Conservation (phyloP, 441 rosid genomes). For the Eruca vesicaria region DNA sequence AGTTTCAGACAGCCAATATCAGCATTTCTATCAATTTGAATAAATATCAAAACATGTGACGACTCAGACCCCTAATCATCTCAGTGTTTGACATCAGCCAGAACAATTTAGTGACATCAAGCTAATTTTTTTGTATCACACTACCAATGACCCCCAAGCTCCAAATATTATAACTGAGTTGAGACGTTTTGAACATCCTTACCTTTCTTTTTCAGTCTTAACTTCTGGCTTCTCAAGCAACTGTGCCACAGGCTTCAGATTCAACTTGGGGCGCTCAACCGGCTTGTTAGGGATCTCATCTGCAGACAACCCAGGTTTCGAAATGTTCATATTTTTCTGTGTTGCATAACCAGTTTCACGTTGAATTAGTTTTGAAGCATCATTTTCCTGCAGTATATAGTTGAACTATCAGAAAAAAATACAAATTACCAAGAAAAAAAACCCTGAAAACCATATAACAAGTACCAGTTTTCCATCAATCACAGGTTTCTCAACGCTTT, state of each 20-base stretch:
- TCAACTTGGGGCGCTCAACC: constrained; percentile 59
- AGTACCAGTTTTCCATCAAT: constrained; percentile 50
- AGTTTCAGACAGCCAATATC: not conserved
- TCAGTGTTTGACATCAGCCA: not conserved
- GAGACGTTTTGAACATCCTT: constrained; percentile 12
- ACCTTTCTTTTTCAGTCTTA: constrained; percentile 63
- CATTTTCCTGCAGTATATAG: constrained; percentile 26
- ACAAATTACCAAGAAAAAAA: constrained; percentile 10
- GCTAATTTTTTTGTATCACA: not conserved
- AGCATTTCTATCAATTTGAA: constrained; percentile 10
- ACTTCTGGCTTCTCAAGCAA: constrained; percentile 50
- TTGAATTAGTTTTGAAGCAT: constrained; percentile 29
- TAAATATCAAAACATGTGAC: not conserved
- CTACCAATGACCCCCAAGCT: constrained; percentile 2
- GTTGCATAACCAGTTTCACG: constrained; percentile 35
- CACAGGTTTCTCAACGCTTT: constrained; percentile 43
- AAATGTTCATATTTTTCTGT: constrained; percentile 36
- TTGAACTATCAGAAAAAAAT: constrained; percentile 14
- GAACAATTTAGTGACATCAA: not conserved
- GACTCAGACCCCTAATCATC: constrained; percentile 17
- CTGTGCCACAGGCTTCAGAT: constrained; percentile 64
- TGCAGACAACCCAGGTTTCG: constrained; percentile 43
- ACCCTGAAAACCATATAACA: not conserved
- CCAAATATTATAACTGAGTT: constrained; percentile 1
- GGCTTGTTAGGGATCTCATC: constrained; percentile 49